Evolutionary conservation across 140 eudicot genomes (phyloP).

Genomic region (Senecio squalidus): DNA sequence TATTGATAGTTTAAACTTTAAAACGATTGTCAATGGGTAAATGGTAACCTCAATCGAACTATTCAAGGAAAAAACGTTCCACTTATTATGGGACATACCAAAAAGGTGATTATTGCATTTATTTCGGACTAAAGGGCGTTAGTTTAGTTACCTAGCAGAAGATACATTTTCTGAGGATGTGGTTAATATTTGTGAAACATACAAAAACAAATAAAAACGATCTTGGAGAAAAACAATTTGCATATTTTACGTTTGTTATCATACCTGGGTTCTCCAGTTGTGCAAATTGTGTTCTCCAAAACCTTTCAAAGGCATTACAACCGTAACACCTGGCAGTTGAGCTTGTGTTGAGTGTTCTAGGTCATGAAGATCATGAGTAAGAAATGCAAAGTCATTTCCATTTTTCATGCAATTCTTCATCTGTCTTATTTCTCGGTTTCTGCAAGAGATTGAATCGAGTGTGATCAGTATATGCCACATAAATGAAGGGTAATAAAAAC

Average conservation of each 20-base stretch:
- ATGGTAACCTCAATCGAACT: neutral
- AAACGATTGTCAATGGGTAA: neutral
- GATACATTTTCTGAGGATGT: too few relatives aligned
- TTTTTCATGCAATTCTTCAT: slow-evolving; percentile 54
- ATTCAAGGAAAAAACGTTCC: neutral
- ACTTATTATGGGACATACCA: neutral
- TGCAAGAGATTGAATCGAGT: slow-evolving; percentile 22
- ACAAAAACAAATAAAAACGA: neutral
- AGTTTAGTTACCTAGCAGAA: too few relatives aligned
- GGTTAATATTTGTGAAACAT: too few relatives aligned
- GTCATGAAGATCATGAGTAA: slow-evolving; percentile 60
- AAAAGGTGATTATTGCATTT: neutral
- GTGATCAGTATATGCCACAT: slow-evolving; percentile 13
- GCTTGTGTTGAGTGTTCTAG: slow-evolving; percentile 87
- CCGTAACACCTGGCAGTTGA: slow-evolving; percentile 87
- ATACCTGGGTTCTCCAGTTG: slow-evolving; percentile 98
- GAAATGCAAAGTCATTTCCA: slow-evolving; percentile 80
- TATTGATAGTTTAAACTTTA: neutral
- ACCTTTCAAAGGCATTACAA: slow-evolving; percentile 98
- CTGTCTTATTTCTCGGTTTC: slow-evolving; percentile 78
- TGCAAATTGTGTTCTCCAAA: slow-evolving; percentile 97
- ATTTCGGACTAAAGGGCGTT: neutral
- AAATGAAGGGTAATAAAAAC: neutral
- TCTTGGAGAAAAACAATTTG: neutral
- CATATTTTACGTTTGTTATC: neutral